Evolutionary conservation across 306 rosid species (phyloP), one percentile per base, ranked within the genome.

Genomic region (Nissolia schottii): DNA sequence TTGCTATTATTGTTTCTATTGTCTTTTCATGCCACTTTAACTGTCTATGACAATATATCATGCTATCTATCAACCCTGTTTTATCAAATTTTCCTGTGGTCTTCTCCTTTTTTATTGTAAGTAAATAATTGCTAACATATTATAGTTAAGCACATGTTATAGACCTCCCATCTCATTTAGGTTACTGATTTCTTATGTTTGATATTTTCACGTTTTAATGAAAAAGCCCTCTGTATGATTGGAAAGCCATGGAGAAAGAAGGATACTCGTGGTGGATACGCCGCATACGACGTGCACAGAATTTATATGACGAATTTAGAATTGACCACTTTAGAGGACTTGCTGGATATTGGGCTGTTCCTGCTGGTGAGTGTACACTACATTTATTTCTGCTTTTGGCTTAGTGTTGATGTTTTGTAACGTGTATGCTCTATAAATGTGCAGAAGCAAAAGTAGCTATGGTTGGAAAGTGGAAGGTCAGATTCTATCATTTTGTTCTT

Each of bases 321-420:
- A 89, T 93, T 67, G 98, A 93, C 73, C 98, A 91, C 88, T 93
- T 93, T 56, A 85, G 98, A 86, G 98, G 98, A 80, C 74, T 93
- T 62, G 81, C 97, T 45, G 98, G 98, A 71, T 91, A 24, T 83
- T 93, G 97, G 98, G 94, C 98, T 16, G 98, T 93, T 75, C 92
- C 97, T 64, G 83, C 97, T 20, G 98, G 98, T 93, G 65, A 83
- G 83, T 68, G 46, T 73, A 31, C 37, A 15, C 49, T 67, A 32
- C 50, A 71, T 49, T 55, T 18, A 10, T 80, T 53, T 77, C 35
- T 64, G 62, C 68, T 79, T 51, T 70, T 74, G 66, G 51, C 20
- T 73, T 65, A 62, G 70, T 45, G 62, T 27, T 14, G 23, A 82
- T 12, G 7, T 22, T 70, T 58, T 7, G 72, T 90, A 75, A 90